Evolutionary conservation across 2,329 filamentous ascomycete species (phyloP).

Genomic region (Fusarium hainanense): DNA sequence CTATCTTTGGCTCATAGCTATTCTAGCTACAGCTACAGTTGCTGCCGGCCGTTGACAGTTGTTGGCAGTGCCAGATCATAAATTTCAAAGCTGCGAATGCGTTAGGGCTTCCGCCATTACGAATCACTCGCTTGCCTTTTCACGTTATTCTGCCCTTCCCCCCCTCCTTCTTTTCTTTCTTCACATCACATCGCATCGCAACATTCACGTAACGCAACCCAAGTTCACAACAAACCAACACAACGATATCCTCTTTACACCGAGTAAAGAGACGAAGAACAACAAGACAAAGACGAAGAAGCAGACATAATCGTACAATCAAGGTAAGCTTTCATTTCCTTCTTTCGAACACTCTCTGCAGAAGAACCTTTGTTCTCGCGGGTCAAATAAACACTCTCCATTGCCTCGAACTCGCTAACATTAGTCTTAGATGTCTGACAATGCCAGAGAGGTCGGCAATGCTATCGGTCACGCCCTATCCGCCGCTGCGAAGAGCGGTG

Average conservation of each 20-base stretch:
- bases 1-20: background rate
- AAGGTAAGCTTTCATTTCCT: too few relatives aligned
- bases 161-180: too few relatives aligned
- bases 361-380: background rate
- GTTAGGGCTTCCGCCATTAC: background rate
- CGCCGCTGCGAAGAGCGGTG: background rate
- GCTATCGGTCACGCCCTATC: too few relatives aligned
- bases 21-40: background rate
- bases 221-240: background rate
- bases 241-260: background rate
- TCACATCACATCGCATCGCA: background rate
- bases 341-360: too few relatives aligned
- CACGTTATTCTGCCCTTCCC: background rate
- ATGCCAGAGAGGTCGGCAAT: too few relatives aligned
- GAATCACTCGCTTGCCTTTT: background rate
- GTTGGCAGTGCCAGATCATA: background rate
- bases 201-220: background rate
- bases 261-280: too few relatives aligned
- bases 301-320: too few relatives aligned
- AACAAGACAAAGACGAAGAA: too few relatives aligned
- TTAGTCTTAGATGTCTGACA: background rate
- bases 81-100: background rate
- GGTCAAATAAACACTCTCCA: background rate
- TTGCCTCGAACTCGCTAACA: background rate
- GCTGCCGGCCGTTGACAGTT: background rate